Conservation (phyloP, 768 basidiomycete species). For the Suillus decipiens region DNA sequence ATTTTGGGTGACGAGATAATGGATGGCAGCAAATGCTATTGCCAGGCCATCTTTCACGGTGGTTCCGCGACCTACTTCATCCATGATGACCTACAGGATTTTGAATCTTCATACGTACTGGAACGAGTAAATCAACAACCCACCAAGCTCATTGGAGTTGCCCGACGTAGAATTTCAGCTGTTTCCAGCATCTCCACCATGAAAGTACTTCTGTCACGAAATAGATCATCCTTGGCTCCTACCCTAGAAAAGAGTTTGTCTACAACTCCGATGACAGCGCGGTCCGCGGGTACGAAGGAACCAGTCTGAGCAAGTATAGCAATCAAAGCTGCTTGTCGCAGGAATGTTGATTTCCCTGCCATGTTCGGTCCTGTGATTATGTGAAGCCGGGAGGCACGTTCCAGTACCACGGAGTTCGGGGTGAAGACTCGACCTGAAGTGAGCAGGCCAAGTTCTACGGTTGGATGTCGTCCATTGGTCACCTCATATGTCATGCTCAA, state of each 20-base stretch:
- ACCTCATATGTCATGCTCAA: constrained; percentile 62
- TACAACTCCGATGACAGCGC: constrained; percentile 78
- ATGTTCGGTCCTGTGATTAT: constrained; percentile 94
- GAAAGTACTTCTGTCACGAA: constrained; percentile 91
- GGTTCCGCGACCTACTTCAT: constrained; percentile 97
- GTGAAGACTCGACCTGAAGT: constrained; percentile 75
- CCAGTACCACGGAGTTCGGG: constrained; percentile 76
- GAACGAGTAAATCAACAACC: constrained; percentile 24
- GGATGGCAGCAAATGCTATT: constrained; percentile 88
- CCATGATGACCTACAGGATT: constrained; percentile 86
- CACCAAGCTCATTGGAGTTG: constrained; percentile 83
- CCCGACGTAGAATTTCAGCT: constrained; percentile 82
- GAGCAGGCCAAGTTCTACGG: constrained; percentile 87
- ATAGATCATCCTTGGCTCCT: constrained; percentile 94
- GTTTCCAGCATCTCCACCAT: constrained; percentile 99
- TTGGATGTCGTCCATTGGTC: constrained; percentile 84
- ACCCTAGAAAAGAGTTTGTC: constrained; percentile 94
- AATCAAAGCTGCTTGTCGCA: constrained; percentile 90
- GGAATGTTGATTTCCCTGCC: constrained; percentile 92
- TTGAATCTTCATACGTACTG: constrained; percentile 1
- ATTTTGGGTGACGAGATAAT: constrained; percentile 74
- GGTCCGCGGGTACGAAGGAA: constrained; percentile 89
- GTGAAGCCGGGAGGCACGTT: constrained; percentile 64
- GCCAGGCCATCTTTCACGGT: constrained; percentile 91
- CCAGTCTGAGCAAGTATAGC: constrained; percentile 90